Conservation (phyloP, 371 early-diverging fungal genomes). For the Rhizomucor miehei region DNA sequence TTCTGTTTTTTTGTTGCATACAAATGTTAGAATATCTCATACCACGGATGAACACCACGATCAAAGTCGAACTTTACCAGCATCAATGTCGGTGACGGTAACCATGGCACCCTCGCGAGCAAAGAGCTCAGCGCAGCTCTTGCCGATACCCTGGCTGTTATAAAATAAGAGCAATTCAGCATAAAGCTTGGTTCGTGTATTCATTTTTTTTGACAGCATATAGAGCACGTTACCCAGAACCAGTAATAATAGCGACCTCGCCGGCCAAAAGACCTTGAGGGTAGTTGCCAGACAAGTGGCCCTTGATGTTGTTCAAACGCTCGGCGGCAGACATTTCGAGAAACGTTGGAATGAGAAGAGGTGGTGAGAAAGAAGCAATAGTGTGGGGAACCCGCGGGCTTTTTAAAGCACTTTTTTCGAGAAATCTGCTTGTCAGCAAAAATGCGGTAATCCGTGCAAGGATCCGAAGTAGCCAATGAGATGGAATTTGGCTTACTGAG, state of each 20-base stretch:
- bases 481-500: no score
- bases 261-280: constrained; percentile 66
- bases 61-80: constrained; percentile 19
- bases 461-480: no score
- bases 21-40: not conserved
- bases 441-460: not conserved
- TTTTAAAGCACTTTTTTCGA: not conserved
- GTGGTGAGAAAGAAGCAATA: not conserved
- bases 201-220: no score
- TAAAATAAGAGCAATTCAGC: constrained; percentile 3
- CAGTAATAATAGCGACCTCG: constrained; percentile 82
- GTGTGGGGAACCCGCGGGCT: not conserved
- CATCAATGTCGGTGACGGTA: constrained; percentile 69
- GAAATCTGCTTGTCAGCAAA: not conserved
- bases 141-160: constrained; percentile 75
- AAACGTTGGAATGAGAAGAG: constrained; percentile 10
- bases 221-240: constrained; percentile 60
- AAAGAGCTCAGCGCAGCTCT: constrained; percentile 69
- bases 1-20: constrained; percentile 21
- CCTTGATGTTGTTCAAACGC: constrained; percentile 47
- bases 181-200: no score
- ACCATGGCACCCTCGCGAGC: constrained; percentile 79
- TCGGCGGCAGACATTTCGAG: constrained; percentile 44
- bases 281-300: constrained; percentile 47
- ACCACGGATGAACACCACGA: no score